Evolutionary conservation across 768 basidiomycete species (phyloP).

Genomic region (Mycena olivaceomarginata): DNA sequence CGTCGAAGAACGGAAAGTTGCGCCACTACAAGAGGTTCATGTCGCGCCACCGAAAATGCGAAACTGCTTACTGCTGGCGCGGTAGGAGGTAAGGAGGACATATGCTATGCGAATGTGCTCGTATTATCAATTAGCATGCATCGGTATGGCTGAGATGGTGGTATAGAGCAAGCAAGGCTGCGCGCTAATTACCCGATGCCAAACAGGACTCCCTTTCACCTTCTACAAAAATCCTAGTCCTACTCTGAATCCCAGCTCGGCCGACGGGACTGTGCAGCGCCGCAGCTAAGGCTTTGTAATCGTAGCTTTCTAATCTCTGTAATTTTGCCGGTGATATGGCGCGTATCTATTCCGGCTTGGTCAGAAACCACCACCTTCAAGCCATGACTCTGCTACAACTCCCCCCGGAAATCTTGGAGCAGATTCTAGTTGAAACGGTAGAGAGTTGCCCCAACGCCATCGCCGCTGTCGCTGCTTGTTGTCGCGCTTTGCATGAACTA

Average conservation of each 20-base stretch:
- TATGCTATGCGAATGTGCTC: constrained; percentile 14
- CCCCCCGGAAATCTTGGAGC: constrained; percentile 65
- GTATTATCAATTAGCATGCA: constrained; percentile 21
- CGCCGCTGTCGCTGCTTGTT: constrained; percentile 59
- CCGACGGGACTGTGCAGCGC: neutral
- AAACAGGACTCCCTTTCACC: neutral
- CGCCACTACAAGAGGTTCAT: constrained; percentile 74
- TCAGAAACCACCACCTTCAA: neutral
- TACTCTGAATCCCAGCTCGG: neutral
- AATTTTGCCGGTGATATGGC: neutral
- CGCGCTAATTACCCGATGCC: neutral
- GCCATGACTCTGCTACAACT: constrained; percentile 30
- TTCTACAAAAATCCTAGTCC: neutral
- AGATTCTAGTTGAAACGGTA: constrained; percentile 53
- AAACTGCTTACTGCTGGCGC: constrained; percentile 48
- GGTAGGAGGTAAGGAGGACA: constrained; percentile 50
- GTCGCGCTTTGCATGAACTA: constrained; percentile 55
- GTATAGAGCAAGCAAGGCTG: neutral
- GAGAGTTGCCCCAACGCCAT: constrained; percentile 37
- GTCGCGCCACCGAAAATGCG: constrained; percentile 7
- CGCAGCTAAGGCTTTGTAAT: neutral
- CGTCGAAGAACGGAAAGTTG: constrained; percentile 94
- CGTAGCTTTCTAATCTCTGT: neutral
- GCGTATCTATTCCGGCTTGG: neutral
- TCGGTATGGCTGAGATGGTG: constrained; percentile 5